Percentiles rank a stretch among this genome's conserved stretches.
These are phyloP conservation scores for Candida saitoana DNA, from an alignment of 805 yeast genomes.

Conservation along the genomic window DNA sequence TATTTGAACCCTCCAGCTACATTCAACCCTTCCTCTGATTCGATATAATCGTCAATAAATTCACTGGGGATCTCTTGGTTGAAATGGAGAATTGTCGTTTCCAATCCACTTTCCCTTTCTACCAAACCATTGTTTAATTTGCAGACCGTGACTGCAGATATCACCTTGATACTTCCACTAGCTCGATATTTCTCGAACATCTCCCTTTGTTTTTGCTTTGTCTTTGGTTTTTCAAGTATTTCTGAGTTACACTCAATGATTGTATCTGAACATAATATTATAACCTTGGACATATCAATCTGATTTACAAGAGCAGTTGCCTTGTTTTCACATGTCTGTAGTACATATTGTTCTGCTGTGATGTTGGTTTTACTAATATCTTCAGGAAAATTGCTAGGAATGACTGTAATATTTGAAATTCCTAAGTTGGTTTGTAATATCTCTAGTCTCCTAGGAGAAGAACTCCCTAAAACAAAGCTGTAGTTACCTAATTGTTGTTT, in stretches of 20 bases:
- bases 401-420: slow-evolving; percentile 39
- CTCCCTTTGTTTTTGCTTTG: slow-evolving; percentile 22
- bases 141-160: slow-evolving; percentile 31
- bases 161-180: slow-evolving; percentile 21
- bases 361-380: slow-evolving; percentile 53
- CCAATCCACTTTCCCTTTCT: slow-evolving; percentile 9
- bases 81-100: slow-evolving; percentile 46
- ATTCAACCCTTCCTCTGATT: slow-evolving; percentile 64
- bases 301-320: slow-evolving; percentile 32
- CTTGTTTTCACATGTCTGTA: slow-evolving; percentile 65
- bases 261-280: slow-evolving; percentile 74
- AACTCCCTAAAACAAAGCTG: slow-evolving; percentile 67
- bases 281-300: slow-evolving; percentile 25
- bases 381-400: slow-evolving; percentile 73
- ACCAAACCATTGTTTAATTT: slow-evolving; percentile 10
- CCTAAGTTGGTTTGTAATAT: slow-evolving; percentile 59
- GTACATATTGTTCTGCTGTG: slow-evolving; percentile 56
- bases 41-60: slow-evolving; percentile 60
- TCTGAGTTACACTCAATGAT: slow-evolving; percentile 54
- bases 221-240: slow-evolving; percentile 75
- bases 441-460: slow-evolving; percentile 76
- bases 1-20: slow-evolving; percentile 94
- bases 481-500: slow-evolving; percentile 5
- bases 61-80: slow-evolving; percentile 43
- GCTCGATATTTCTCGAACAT: slow-evolving; percentile 25